Evolutionary conservation across 192 early-diverging fungal species (phyloP).

Genomic region (Backusella liffmaniae): DNA sequence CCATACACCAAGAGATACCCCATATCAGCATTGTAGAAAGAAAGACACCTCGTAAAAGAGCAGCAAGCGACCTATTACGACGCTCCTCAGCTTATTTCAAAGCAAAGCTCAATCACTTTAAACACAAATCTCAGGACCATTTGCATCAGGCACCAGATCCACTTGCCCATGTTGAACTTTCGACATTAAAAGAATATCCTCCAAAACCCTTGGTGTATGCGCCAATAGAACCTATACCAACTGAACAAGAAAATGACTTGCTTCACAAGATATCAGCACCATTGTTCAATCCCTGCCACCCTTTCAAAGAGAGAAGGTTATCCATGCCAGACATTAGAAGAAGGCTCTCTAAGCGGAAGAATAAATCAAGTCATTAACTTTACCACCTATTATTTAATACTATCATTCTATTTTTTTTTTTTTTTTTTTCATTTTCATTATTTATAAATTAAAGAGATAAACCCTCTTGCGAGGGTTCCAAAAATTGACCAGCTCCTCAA

Average conservation of each 20-base stretch:
- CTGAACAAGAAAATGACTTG: neutral
- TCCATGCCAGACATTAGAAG: neutral
- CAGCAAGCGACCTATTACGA: constrained; percentile 22
- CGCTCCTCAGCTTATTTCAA: constrained; percentile 25
- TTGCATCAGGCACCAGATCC: constrained; percentile 8
- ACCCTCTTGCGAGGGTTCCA: constrained; percentile 10
- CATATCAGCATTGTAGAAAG: neutral
- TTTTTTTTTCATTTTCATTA: constrained; percentile 1
- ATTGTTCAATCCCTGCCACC: neutral
- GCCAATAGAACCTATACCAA: constrained; percentile 15
- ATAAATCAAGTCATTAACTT: too few relatives aligned
- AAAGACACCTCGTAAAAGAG: neutral
- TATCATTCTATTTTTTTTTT: neutral
- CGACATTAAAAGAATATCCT: constrained; percentile 23
- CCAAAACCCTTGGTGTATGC: constrained; percentile 30
- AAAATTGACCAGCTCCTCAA: constrained; percentile 13
- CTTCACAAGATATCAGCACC: constrained; percentile 17
- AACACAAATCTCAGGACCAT: constrained; percentile 15
- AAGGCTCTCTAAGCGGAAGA: neutral
- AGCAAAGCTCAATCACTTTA: constrained; percentile 16
- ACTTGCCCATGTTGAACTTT: neutral
- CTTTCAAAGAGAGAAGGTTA: neutral
- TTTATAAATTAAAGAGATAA: constrained; percentile 4
- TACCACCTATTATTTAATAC: neutral
- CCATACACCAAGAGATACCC: neutral